Base-by-base conservation (phyloP, 1,284 basidiomycete species). In the Microbotryum violaceum region DNA sequence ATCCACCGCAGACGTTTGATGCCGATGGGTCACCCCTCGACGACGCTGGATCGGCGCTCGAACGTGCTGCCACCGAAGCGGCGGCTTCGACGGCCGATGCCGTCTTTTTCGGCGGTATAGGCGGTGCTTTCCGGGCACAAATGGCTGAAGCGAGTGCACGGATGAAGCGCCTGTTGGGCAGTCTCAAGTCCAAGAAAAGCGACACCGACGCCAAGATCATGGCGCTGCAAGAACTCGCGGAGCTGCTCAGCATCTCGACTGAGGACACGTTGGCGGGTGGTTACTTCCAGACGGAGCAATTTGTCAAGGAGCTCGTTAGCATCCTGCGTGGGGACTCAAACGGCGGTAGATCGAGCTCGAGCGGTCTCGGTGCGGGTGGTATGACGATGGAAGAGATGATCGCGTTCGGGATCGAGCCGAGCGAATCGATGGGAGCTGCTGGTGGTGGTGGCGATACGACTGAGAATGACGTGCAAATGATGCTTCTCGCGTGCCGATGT, bases 181-280 rank as follows among this genome's bases (percentile, higher is more conserved):
- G 91, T 74, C 89, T 97, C 80, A 57, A 56, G 33, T 21, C 49
- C 14, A 52, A 53, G 31, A 51, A 58, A 21, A 60, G 60, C 25
- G 87, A 87, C 73, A 82, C 86, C 7, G 86, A 88, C 0, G 88
- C 86, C 29, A 85, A 90, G 52, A 83, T 97, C 56, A 79, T 92
- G 55, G 91, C 92, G 4, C 79, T 99, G 18, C 91, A 97, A 73
- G 94, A 98, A 73, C 83, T 97, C 58, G 91, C 89, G 74, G 96
- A 98, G 74, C 76, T 97, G 50, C 84, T 98, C 60, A 90, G 90
- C 66, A 93, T 98, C 77, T 91, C 90, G 76, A 97, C 91, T 8
- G 94, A 98, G 77, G 96, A 98, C 75, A 97, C 91, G 1, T 80
- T 99, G 49, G 89, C 90, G 18, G 92, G 91, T 50, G 37, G 37